Evolutionary conservation across 2,329 filamentous ascomycete species (phyloP), one percentile per base, ranked within the genome.

Genomic region (Aspergillus pseudonomiae): DNA sequence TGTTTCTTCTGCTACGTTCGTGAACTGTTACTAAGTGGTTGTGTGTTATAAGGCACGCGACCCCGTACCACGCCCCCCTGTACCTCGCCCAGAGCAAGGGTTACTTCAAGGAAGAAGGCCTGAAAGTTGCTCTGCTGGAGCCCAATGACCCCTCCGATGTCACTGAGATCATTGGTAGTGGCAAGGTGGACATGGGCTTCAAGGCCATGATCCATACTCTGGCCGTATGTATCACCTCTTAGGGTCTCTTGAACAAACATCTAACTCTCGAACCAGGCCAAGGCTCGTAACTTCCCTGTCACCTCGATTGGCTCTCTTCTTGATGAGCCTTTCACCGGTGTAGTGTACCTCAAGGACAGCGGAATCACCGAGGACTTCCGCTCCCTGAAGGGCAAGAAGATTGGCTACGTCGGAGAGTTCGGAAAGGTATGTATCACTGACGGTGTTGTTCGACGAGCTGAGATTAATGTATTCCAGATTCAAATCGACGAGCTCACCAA

Each of bases 181-280:
- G 88, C 65, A 92, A 92, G 74, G 88, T 92, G 57, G 90, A 93
- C 73, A 86, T 93, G 73, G 91, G 90, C 52, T 92, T 91, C 85
- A 93, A 93, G 78, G 90, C 91, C 68, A 93, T 93, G 90, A 93
- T 93, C 69, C 91, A 93, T 74, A 93, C 90, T 10, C 85, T 93
- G 64, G 90, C 90, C 61, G 88, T 89, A 78, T 66, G 82, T 76
- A 14, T 10, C n/a, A 21, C 11, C 34, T 19, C 28, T 43, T 10
- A 1, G 4, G 9, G 16, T 30, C 46, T 19, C 7, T 14, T 26
- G 11, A 12, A n/a, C n/a, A 2, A 30, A 12, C 6, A n/a, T 45
- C 28, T 24, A 34, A 7, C 14, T 24, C 4, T 16, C 43, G 34
- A 26, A 28, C 16, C 65, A 89, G 87, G 90, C 90, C 74, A 92